Evolutionary conservation across 345 rosid species (phyloP).

Genomic region (Moringa oleifera): DNA sequence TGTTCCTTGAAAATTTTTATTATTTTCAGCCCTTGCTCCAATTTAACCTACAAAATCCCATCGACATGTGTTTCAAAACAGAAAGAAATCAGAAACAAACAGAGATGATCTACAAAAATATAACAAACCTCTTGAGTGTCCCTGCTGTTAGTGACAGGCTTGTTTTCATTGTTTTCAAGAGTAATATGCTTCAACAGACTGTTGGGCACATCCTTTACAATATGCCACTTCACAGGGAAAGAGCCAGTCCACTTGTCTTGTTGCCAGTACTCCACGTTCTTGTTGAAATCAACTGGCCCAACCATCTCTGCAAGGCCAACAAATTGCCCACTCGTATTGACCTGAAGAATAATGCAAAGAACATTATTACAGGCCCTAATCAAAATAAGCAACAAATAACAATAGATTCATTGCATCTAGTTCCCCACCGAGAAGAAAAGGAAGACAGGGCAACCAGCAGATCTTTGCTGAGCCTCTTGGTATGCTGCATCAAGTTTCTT

Average conservation of each 20-base stretch:
- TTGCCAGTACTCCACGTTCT: constrained; percentile 83
- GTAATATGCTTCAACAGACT: constrained; percentile 82
- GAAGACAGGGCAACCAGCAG: constrained; percentile 69
- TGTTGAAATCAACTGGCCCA: constrained; percentile 81
- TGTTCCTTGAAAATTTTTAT: constrained; percentile 82
- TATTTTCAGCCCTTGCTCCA: constrained; percentile 73
- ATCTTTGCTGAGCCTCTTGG: constrained; percentile 66
- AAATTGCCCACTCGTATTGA: constrained; percentile 94
- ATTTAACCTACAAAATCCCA: constrained; percentile 41
- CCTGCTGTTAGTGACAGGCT: constrained; percentile 91
- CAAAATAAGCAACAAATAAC: background rate
- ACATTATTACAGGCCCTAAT: background rate
- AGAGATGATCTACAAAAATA: background rate
- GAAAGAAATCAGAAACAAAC: background rate
- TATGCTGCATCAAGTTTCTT: constrained; percentile 92
- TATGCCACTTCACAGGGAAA: constrained; percentile 90
- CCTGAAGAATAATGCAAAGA: constrained; percentile 31
- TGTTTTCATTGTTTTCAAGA: constrained; percentile 91
- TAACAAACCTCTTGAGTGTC: constrained; percentile 84
- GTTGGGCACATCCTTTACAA: constrained; percentile 94
- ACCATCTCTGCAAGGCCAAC: constrained; percentile 93
- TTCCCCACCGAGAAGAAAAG: constrained; percentile 81
- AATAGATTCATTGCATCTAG: background rate
- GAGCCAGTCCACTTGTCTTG: constrained; percentile 98
- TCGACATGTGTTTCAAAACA: background rate